Evolutionary conservation across 495 filamentous ascomycete genomes (phyloP), one percentile per base, ranked within the genome.

Genomic region (Entonaema liquescens): DNA sequence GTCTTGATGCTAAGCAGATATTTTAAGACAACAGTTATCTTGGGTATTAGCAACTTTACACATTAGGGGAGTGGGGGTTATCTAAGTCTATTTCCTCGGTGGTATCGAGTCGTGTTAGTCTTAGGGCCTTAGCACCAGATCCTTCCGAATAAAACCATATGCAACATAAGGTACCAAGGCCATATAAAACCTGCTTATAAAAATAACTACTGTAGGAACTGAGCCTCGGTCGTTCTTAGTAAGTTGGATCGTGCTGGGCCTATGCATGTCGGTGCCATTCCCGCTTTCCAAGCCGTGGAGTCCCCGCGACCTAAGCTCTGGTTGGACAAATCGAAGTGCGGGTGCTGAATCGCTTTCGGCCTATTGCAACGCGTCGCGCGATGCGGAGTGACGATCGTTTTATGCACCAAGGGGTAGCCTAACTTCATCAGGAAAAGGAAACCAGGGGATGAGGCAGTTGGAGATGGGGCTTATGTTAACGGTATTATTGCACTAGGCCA

Each of bases 381-480:
- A 44, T 33, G 60, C 47, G 42, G 33, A 54, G 44, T 69, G 42
- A 35, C 25, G 54, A 64, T 63, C 54, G 25, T 44, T 47, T 62
- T n/a, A 69, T 64, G 59, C 54, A 38, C 42, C 9, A 59, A 53
- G 38, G 25, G 31, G 47, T 25, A 31, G 11, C 44, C 40, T 17
- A 35, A 5, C 29, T 62, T 52, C 17, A 11, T 40, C 3, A 31
- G 47, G 33, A 42, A 33, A 36, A 7, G 17, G 26, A 12, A 57
- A 23, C 35, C 29, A 56, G 29, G 29, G 29, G 44, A n/a, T 47
- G 17, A 3, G 23, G 11, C 6, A 23, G 17, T 12, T 23, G 42
- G 42, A 47, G 19, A 47, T 47, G 42, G 42, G 19, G 42, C 42
- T 47, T 19, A 47, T 47, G 42, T 23, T 23, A 47, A 11, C 5